phyloP scores from a whole-genome alignment of 179 eudicot species.

The Silene noctiflora region DNA sequence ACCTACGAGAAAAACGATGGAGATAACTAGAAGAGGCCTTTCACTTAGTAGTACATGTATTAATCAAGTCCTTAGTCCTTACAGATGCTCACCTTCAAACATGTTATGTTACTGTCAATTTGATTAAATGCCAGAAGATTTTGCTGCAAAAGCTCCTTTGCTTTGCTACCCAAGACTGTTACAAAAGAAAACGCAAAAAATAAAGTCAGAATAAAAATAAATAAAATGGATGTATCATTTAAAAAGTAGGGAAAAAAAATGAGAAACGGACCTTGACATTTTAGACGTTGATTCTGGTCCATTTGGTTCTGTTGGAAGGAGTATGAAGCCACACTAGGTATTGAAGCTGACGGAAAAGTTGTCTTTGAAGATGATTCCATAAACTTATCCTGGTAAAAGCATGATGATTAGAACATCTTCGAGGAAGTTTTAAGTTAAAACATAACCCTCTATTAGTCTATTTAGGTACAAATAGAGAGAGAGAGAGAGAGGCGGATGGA shows the following conservation, averaged over 20 bases:
- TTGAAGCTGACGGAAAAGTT: conserved; percentile 39
- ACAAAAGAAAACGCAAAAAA: conserved; percentile 22
- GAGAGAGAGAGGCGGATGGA: too few species aligned
- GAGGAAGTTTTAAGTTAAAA: not conserved
- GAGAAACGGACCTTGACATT: conserved; percentile 50
- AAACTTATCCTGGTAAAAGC: conserved; percentile 61
- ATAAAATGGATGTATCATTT: not conserved
- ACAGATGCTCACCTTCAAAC: conserved; percentile 43
- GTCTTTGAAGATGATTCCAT: conserved; percentile 50
- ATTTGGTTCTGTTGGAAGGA: conserved; percentile 43
- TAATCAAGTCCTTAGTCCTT: not conserved
- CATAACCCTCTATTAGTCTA: too few species aligned
- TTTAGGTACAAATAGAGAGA: too few species aligned
- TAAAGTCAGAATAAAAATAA: not conserved
- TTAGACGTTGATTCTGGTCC: conserved; percentile 40
- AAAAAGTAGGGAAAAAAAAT: not conserved
- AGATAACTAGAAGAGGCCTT: not conserved
- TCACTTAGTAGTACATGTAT: not conserved
- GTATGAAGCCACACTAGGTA: conserved; percentile 43
- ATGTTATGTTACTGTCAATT: conserved; percentile 47
- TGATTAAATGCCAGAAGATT: conserved; percentile 44
- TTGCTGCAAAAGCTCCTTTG: conserved; percentile 63
- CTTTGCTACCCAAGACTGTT: conserved; percentile 50
- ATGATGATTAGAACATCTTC: conserved; percentile 20
- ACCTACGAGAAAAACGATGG: not conserved